These are phyloP conservation scores for Ophiostoma triangulosporum DNA, from an alignment of 2,329 filamentous ascomycete species.

Conservation along the genomic window DNA sequence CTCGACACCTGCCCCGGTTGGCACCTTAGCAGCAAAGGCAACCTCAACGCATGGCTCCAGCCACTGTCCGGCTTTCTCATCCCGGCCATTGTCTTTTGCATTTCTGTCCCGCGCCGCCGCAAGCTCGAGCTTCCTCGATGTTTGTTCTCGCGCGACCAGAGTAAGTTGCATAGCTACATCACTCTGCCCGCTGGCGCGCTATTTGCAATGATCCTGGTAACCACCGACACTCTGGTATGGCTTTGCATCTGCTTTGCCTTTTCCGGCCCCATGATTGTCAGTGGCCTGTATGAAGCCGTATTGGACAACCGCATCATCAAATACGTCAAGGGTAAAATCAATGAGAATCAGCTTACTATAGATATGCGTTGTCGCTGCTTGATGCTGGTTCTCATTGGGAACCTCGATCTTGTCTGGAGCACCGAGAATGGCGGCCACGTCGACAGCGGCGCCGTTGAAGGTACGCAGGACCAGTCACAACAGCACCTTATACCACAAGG, in stretches of 20 bases:
- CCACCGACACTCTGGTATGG: constrained; percentile 18
- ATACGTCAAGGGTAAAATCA: not conserved
- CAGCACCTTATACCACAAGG: not conserved
- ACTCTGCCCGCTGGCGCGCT: constrained; percentile 10
- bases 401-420: constrained; percentile 17
- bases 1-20: constrained; percentile 16
- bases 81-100: constrained; percentile 19
- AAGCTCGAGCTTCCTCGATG: constrained; percentile 14
- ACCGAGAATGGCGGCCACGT: constrained; percentile 7
- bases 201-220: constrained; percentile 14
- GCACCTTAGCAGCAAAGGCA: constrained; percentile 13
- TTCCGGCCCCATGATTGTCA: constrained; percentile 20
- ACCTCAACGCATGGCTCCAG: constrained; percentile 17
- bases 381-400: constrained; percentile 19
- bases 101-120: constrained; percentile 17
- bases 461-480: not conserved
- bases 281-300: constrained; percentile 20
- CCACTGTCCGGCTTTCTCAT: constrained; percentile 18
- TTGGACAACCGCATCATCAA: constrained; percentile 17
- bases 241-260: constrained; percentile 18
- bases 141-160: constrained; percentile 14
- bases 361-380: constrained; percentile 17
- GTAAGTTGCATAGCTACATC: constrained; percentile 11
- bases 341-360: constrained; percentile 11
- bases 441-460: not conserved